A percentile compares a stretch with the other conserved stretches of the same genome.
Evolutionary conservation across 2,329 filamentous ascomycete species (phyloP).

Genomic region (Pseudomassariella vexata): DNA sequence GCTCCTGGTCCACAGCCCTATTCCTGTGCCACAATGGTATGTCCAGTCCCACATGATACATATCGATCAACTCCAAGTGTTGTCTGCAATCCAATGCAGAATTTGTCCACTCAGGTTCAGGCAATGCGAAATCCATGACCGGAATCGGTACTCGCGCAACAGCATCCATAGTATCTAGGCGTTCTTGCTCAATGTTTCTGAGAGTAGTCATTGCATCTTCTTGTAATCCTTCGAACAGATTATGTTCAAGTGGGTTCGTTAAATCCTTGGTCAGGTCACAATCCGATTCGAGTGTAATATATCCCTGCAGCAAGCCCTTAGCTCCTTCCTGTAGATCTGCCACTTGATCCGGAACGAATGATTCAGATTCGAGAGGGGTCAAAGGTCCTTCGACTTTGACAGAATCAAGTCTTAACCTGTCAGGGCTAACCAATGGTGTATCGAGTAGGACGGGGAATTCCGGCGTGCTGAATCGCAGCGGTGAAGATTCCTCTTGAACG

Average conservation of each 20-base stretch:
- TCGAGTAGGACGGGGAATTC: constrained; percentile 9
- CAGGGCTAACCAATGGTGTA: constrained; percentile 5
- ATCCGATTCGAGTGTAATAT: neutral
- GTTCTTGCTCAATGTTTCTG: constrained; percentile 20
- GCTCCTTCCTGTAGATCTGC: constrained; percentile 9
- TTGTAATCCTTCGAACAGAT: constrained; percentile 10
- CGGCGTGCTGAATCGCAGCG: constrained; percentile 4
- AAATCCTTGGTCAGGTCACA: neutral
- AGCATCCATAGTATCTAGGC: constrained; percentile 17
- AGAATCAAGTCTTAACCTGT: constrained; percentile 9
- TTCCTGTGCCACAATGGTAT: constrained; percentile 12
- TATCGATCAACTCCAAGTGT: constrained; percentile 14
- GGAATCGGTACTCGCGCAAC: constrained; percentile 21
- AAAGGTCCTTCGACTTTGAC: constrained; percentile 20
- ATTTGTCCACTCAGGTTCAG: constrained; percentile 16
- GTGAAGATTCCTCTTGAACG: constrained; percentile 5
- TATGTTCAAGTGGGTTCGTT: constrained; percentile 9
- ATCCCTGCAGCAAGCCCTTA: constrained; percentile 10
- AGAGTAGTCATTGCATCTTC: constrained; percentile 8
- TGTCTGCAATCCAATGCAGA: constrained; percentile 7
- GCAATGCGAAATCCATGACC: constrained; percentile 20
- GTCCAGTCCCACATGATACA: constrained; percentile 3
- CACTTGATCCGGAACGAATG: constrained; percentile 4
- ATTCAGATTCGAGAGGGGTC: constrained; percentile 11
- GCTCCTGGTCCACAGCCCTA: constrained; percentile 10